phyloP scores from a whole-genome alignment of 1,139 yeast genomes.

The Hansenula lynferdii region DNA sequence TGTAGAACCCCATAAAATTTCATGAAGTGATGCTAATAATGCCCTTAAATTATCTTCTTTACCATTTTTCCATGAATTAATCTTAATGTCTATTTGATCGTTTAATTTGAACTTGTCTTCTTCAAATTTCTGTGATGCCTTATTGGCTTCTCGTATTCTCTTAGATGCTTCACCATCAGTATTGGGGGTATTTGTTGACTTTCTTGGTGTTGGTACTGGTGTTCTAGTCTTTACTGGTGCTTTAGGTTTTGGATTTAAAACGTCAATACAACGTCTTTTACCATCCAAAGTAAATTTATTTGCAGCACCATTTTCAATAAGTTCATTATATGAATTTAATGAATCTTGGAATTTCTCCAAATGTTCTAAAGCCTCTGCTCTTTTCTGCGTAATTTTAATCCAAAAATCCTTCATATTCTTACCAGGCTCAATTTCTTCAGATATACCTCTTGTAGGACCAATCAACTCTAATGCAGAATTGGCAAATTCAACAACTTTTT shows the following conservation, averaged over 20 bases:
- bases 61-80: slow-evolving; percentile 65
- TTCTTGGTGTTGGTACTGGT: slow-evolving; percentile 19
- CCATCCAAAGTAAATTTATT: slow-evolving; percentile 72
- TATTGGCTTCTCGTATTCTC: slow-evolving; percentile 43
- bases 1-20: slow-evolving; percentile 55
- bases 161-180: slow-evolving; percentile 36
- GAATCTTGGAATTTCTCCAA: slow-evolving; percentile 68
- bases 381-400: slow-evolving; percentile 60
- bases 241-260: slow-evolving; percentile 46
- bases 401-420: slow-evolving; percentile 68
- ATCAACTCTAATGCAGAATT: slow-evolving; percentile 56
- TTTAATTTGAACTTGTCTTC: slow-evolving; percentile 51
- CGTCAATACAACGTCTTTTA: slow-evolving; percentile 68
- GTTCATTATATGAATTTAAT: slow-evolving; percentile 49
- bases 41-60: slow-evolving; percentile 79
- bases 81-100: slow-evolving; percentile 51
- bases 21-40: slow-evolving; percentile 60
- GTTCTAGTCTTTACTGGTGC: slow-evolving; percentile 14
- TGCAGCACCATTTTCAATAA: slow-evolving; percentile 65
- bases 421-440: slow-evolving; percentile 40
- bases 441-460: slow-evolving; percentile 33
- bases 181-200: slow-evolving; percentile 10
- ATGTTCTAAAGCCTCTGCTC: slow-evolving; percentile 83
- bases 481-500: slow-evolving; percentile 51
- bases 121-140: slow-evolving; percentile 45